These are phyloP conservation scores for Theileria luwenshuni DNA, from an alignment of 169 alveolate genomes.

Conservation along the genomic window DNA sequence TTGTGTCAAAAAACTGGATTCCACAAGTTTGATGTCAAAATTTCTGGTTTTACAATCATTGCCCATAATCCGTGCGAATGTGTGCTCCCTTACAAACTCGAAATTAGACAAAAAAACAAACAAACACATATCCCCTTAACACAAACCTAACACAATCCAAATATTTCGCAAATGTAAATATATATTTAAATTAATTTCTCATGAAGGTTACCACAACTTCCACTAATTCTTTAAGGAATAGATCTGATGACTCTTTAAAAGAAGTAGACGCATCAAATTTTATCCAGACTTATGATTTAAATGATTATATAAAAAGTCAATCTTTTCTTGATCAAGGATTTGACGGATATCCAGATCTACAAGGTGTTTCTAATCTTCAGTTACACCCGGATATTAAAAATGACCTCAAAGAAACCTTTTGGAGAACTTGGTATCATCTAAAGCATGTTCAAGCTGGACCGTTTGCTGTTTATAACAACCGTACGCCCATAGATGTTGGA, in stretches of 20 bases:
- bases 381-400: conserved; percentile 9
- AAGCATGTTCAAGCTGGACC: conserved; percentile 39
- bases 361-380: conserved; percentile 22
- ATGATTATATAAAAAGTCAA: conserved; percentile 12
- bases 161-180: background rate
- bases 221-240: background rate
- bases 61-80: conserved; percentile 20
- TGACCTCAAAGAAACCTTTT: conserved; percentile 5
- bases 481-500: conserved; percentile 21
- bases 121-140: background rate
- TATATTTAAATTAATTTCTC: background rate
- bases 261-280: conserved; percentile 11
- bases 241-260: background rate
- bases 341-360: background rate
- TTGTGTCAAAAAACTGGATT: background rate
- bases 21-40: background rate
- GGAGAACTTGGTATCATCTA: conserved; percentile 25
- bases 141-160: background rate
- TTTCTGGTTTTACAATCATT: background rate
- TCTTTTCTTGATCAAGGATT: conserved; percentile 14
- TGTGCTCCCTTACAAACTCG: conserved; percentile 12
- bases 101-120: conserved; percentile 1
- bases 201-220: conserved; percentile 26
- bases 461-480: conserved; percentile 36
- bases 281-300: conserved; percentile 12